phyloP scores from a whole-genome alignment of 371 early-diverging fungal species.

The Mucor piriformis region DNA sequence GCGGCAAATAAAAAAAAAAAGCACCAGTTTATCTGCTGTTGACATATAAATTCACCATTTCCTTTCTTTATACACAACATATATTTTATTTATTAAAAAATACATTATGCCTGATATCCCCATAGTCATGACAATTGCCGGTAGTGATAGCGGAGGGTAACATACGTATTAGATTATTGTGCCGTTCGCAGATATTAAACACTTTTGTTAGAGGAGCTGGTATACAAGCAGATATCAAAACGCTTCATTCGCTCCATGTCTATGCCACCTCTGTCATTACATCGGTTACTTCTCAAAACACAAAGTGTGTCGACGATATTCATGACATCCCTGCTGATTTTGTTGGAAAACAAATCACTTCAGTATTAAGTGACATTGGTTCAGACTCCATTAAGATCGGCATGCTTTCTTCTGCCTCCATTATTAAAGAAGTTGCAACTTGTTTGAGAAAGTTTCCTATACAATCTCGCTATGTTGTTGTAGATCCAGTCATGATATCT shows the following conservation, averaged over 20 bases:
- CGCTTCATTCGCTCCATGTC: slow-evolving; percentile 71
- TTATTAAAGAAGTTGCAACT: slow-evolving; percentile 60
- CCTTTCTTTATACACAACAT: neutral
- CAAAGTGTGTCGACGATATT: slow-evolving; percentile 73
- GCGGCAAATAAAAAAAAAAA: slow-evolving; percentile 36
- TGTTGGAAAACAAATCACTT: slow-evolving; percentile 69
- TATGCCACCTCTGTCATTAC: slow-evolving; percentile 81
- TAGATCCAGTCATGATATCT: slow-evolving; percentile 90
- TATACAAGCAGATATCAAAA: slow-evolving; percentile 90
- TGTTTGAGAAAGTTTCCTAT: slow-evolving; percentile 44
- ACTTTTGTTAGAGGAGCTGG: slow-evolving; percentile 63
- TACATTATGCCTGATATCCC: slow-evolving; percentile 14
- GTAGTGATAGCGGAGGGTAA: slow-evolving; percentile 69
- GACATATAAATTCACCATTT: neutral
- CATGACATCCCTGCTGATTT: slow-evolving; percentile 64
- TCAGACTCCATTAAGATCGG: slow-evolving; percentile 80
- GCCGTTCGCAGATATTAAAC: neutral
- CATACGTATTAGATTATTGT: neutral
- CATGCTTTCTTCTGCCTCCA: slow-evolving; percentile 74
- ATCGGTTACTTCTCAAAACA: slow-evolving; percentile 85
- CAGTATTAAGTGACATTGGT: slow-evolving; percentile 80
- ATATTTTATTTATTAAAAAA: neutral
- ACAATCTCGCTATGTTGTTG: slow-evolving; percentile 50
- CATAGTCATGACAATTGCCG: slow-evolving; percentile 63
- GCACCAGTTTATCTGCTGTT: neutral